Evolutionary conservation across 2,329 filamentous ascomycete species (phyloP).

Genomic region (Neonectria sp.): DNA sequence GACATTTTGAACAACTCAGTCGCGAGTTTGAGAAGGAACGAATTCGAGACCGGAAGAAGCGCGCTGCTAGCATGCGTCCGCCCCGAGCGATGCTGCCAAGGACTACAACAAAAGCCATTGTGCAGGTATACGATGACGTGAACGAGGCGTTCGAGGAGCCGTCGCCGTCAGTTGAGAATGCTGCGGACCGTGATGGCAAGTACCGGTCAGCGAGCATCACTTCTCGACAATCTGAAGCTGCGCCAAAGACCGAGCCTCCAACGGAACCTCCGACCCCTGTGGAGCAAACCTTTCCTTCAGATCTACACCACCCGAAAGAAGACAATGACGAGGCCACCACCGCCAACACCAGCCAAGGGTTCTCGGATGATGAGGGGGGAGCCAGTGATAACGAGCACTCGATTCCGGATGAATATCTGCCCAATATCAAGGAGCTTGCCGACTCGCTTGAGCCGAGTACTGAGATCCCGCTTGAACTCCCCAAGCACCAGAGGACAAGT

Average conservation of each 20-base stretch:
- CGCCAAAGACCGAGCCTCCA: constrained; percentile 30
- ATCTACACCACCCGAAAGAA: constrained; percentile 44
- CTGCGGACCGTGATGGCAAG: constrained; percentile 50
- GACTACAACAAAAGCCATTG: constrained; percentile 93
- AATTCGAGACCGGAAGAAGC: constrained; percentile 85
- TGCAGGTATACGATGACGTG: constrained; percentile 95
- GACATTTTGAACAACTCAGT: constrained; percentile 96
- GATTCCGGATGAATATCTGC: constrained; percentile 77
- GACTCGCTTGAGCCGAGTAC: constrained; percentile 73
- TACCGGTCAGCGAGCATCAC: constrained; percentile 45
- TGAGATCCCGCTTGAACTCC: constrained; percentile 80
- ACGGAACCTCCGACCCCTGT: constrained; percentile 44
- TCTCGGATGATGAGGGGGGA: constrained; percentile 77
- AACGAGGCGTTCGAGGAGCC: constrained; percentile 92
- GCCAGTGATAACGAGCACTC: constrained; percentile 82
- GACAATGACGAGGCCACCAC: constrained; percentile 50
- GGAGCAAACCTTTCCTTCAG: constrained; percentile 41
- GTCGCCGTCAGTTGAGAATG: constrained; percentile 66
- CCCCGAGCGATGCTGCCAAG: constrained; percentile 87
- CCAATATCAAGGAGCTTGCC: constrained; percentile 74
- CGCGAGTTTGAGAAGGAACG: constrained; percentile 97
- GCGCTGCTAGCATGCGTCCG: constrained; percentile 80
- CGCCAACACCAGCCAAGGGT: constrained; percentile 63
- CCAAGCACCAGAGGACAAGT: constrained; percentile 93
- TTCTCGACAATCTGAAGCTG: constrained; percentile 49